Base-by-base conservation (phyloP, 148 eudicot genomes). In the Vaccinium vitisidaea region DNA sequence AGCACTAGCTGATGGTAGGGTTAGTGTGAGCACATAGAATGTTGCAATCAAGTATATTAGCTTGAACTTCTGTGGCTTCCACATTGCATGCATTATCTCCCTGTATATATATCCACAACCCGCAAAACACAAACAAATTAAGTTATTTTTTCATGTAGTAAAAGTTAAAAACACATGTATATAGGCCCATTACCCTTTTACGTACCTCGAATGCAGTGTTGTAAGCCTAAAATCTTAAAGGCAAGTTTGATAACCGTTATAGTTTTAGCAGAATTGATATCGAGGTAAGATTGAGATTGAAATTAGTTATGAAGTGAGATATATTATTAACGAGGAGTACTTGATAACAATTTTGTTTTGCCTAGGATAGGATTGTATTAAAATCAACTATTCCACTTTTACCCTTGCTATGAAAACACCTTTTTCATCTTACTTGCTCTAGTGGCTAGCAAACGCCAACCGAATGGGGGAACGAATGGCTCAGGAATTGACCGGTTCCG, bases 81-180 rank as follows among this genome's bases (percentile, higher is more conserved):
- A 93, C 96, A 93, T 94, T 1, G 97, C 97, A 65, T 94, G 97
- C 97, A 94, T 94, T 86, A 93, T 94, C 83, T 92, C 96, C 87
- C 98, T 94, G 71, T 83, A 80, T 0, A 36, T 36, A 2, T 36
- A 36, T 36, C 52, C 8, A 16, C 11, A 12, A 6, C 39, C 39
- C 39, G 39, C 3, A 7, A 25, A 7, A 11, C 19, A 39, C 54
- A 32, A 30, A 58, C 10, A 8, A n/a, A 49, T 6, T 11, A 46
- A 77, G 50, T 59, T 54, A 9, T 32, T 27, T 73, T 8, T 36
- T 13, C 52, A 48, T n/a, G 32, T 4, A 67, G 39, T 36, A 36
- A 63, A 63, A 61, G 25, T 19, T 0, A 21, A n/a, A n/a, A 55
- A 56, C 21, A 56, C n/a, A 56, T 16, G 6, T 36, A 36, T 36